phyloP scores from a whole-genome alignment of 2,329 filamentous ascomycete genomes.

The Tothia fuscella region DNA sequence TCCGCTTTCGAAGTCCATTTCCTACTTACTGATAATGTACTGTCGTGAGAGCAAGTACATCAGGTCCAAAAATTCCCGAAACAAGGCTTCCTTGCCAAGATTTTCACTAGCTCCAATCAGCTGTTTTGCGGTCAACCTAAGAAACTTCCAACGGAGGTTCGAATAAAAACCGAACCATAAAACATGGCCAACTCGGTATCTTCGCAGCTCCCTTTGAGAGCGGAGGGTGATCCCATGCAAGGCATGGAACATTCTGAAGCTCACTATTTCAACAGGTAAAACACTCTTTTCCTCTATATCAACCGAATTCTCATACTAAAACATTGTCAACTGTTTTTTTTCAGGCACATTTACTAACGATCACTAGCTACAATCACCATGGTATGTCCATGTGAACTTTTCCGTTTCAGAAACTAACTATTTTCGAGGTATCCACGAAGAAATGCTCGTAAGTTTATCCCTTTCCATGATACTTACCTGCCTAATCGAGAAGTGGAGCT shows the following conservation, averaged over 20 bases:
- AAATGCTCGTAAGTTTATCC: slow-evolving; percentile 72
- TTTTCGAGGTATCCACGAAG: slow-evolving; percentile 75
- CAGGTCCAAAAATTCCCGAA: no score
- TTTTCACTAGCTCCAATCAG: no score
- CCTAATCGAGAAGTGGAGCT: slow-evolving; percentile 5
- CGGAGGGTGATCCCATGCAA: slow-evolving; percentile 33
- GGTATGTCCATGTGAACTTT: slow-evolving; percentile 46
- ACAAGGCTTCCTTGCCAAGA: no score
- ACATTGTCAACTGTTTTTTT: slow-evolving; percentile 14
- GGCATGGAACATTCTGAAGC: slow-evolving; percentile 87
- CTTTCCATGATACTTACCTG: slow-evolving; percentile 3
- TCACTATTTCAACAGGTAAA: slow-evolving; percentile 96
- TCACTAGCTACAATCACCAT: slow-evolving; percentile 85
- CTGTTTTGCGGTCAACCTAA: no score
- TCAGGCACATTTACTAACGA: slow-evolving; percentile 27
- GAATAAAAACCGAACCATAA: no score
- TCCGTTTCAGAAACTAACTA: slow-evolving; percentile 27
- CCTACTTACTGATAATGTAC: no score
- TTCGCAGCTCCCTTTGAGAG: slow-evolving; percentile 2
- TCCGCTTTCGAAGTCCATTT: no score
- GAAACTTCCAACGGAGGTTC: no score
- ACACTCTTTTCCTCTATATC: no score
- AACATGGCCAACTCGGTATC: slow-evolving; percentile 3
- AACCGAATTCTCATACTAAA: no score
- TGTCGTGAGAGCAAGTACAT: no score